phyloP scores from a whole-genome alignment of 345 rosid species.

The Conringia planisiliqua region DNA sequence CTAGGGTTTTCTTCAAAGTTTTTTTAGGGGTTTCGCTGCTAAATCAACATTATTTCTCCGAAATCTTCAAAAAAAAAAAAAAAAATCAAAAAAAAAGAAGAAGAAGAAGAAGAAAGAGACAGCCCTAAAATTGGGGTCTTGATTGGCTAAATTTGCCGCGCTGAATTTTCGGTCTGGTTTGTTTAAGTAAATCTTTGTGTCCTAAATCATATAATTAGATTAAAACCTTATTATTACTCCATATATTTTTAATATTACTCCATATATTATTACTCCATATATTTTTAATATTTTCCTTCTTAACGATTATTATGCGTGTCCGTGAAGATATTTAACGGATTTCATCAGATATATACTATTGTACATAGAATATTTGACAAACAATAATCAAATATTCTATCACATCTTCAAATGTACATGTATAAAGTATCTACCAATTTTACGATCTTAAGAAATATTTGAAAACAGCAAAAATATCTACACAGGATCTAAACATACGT shows the following conservation, averaged over 20 bases:
- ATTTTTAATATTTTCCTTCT: not conserved
- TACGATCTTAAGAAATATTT: not conserved
- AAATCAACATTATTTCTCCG: not conserved
- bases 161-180: slow-evolving; percentile 22
- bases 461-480: not conserved
- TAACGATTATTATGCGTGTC: not conserved
- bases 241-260: too few relatives aligned
- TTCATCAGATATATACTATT: not conserved
- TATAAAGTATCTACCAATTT: not conserved
- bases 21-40: slow-evolving; percentile 16
- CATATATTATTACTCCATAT: not conserved
- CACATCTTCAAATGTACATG: too few relatives aligned
- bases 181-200: slow-evolving; percentile 24
- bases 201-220: not conserved
- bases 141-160: slow-evolving; percentile 24
- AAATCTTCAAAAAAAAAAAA: slow-evolving; percentile 1
- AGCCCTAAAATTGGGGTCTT: slow-evolving; percentile 14
- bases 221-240: not conserved
- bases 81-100: not conserved
- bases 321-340: not conserved
- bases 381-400: not conserved
- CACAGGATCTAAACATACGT: not conserved
- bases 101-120: slow-evolving; percentile 1
- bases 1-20: slow-evolving; percentile 12
- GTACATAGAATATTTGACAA: not conserved